These are phyloP conservation scores for Tolypocladium sp. DNA, from an alignment of 2,329 filamentous ascomycete genomes.

Conservation along the genomic window DNA sequence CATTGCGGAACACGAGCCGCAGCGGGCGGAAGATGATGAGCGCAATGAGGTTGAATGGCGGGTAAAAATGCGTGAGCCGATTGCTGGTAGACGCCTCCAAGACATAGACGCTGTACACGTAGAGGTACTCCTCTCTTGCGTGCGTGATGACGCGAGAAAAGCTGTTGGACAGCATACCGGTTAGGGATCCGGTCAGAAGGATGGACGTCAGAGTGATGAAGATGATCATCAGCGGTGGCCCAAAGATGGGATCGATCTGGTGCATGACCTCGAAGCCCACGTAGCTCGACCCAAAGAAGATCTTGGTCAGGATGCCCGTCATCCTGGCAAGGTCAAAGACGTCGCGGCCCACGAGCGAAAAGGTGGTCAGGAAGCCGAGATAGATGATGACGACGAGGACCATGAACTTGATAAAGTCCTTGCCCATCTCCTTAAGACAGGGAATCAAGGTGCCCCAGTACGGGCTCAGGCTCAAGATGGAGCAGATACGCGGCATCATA, in stretches of 20 bases:
- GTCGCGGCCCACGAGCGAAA: slow-evolving; percentile 67
- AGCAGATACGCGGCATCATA: slow-evolving; percentile 82
- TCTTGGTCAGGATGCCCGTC: slow-evolving; percentile 69
- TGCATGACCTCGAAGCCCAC: slow-evolving; percentile 64
- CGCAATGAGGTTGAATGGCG: slow-evolving; percentile 66
- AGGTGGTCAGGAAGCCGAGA: slow-evolving; percentile 81
- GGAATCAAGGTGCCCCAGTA: slow-evolving; percentile 89
- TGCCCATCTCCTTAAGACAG: slow-evolving; percentile 88
- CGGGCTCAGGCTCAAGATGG: slow-evolving; percentile 74
- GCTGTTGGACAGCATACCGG: slow-evolving; percentile 69
- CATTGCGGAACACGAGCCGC: slow-evolving; percentile 56
- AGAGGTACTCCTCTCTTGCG: slow-evolving; percentile 68
- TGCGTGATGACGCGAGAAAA: slow-evolving; percentile 57
- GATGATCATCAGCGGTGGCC: slow-evolving; percentile 56
- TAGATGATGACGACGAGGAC: slow-evolving; percentile 76
- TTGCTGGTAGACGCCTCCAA: slow-evolving; percentile 60
- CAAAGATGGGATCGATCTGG: slow-evolving; percentile 48
- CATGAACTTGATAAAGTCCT: slow-evolving; percentile 81
- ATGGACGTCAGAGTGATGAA: slow-evolving; percentile 74
- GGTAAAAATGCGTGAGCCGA: slow-evolving; percentile 60
- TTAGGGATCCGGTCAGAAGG: slow-evolving; percentile 68
- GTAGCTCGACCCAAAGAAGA: slow-evolving; percentile 70
- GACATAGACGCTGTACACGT: slow-evolving; percentile 61
- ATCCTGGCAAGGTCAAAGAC: slow-evolving; percentile 56
- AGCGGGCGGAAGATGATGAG: slow-evolving; percentile 64